Conservation (phyloP, 805 yeast genomes). For the Candida xyloterini region DNA sequence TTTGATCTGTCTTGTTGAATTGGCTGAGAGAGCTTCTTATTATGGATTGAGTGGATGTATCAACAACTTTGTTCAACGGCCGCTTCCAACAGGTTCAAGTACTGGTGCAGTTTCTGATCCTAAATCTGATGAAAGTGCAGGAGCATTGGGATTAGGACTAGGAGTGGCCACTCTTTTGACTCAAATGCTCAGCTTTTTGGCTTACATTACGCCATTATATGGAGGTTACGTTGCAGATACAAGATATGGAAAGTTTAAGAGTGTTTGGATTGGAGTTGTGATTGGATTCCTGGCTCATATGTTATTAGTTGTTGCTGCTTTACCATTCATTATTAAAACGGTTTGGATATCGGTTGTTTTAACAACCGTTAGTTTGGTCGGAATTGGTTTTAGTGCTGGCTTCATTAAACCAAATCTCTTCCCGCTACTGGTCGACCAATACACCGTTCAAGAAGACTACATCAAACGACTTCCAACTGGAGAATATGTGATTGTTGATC, state of each 20-base stretch:
- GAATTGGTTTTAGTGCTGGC: slow-evolving; percentile 46
- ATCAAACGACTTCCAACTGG: slow-evolving; percentile 50
- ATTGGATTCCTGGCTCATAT: slow-evolving; percentile 47
- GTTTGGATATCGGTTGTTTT: slow-evolving; percentile 31
- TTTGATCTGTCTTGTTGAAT: slow-evolving; percentile 38
- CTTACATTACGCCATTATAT: slow-evolving; percentile 46
- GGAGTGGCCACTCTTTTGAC: slow-evolving; percentile 45
- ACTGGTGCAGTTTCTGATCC: slow-evolving; percentile 37
- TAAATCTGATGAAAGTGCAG: slow-evolving; percentile 40
- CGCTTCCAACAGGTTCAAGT: slow-evolving; percentile 44
- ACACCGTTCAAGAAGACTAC: slow-evolving; percentile 52
- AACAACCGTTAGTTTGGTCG: slow-evolving; percentile 37
- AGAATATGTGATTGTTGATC: slow-evolving; percentile 55
- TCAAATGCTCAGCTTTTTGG: slow-evolving; percentile 42
- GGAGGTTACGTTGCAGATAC: slow-evolving; percentile 55
- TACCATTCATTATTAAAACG: slow-evolving; percentile 37
- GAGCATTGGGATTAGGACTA: slow-evolving; percentile 48
- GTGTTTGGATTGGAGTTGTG: slow-evolving; percentile 45
- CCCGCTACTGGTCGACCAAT: slow-evolving; percentile 57
- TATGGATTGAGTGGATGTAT: slow-evolving; percentile 47
- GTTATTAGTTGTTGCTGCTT: slow-evolving; percentile 45
- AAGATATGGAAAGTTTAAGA: slow-evolving; percentile 42
- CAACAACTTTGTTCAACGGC: slow-evolving; percentile 49
- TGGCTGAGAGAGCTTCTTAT: slow-evolving; percentile 55
- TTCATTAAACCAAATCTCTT: slow-evolving; percentile 51